Conservation (phyloP, 73 alveolate genomes). For the Paramecium octaurelia region DNA sequence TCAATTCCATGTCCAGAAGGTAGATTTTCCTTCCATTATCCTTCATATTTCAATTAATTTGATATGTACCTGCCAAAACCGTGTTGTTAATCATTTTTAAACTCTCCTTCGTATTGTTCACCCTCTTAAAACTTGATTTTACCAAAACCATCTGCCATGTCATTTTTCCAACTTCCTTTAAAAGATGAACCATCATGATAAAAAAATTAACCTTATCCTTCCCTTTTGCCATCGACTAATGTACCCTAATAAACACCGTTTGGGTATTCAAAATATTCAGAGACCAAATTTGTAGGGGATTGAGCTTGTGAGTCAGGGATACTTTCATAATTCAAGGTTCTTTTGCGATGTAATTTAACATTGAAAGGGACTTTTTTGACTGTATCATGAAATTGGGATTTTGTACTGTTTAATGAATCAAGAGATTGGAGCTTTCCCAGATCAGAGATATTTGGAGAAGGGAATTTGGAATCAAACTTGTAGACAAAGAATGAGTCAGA, state of each 20-base stretch:
- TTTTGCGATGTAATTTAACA: not conserved
- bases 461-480: not conserved
- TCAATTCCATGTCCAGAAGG: slow-evolving; percentile 49
- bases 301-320: not conserved
- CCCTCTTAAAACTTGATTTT: slow-evolving; percentile 36
- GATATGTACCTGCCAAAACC: slow-evolving; percentile 38
- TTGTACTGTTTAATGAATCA: not conserved
- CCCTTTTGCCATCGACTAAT: not conserved
- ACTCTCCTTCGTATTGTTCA: slow-evolving; percentile 52
- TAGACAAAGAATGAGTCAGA: not conserved
- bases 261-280: not conserved
- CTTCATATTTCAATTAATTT: slow-evolving; percentile 21
- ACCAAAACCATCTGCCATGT: slow-evolving; percentile 52
- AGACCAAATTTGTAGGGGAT: not conserved
- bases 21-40: slow-evolving; percentile 49
- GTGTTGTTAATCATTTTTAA: slow-evolving; percentile 32
- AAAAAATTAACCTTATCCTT: slow-evolving; percentile 29
- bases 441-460: not conserved
- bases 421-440: not conserved
- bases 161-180: slow-evolving; percentile 53
- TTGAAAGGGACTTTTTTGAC: not conserved
- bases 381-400: not conserved
- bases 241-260: slow-evolving; percentile 11
- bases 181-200: slow-evolving; percentile 51
- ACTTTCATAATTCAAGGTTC: not conserved